These are phyloP conservation scores for Aspergillus neotritici DNA, from an alignment of 2,329 filamentous ascomycete genomes.

Conservation along the genomic window DNA sequence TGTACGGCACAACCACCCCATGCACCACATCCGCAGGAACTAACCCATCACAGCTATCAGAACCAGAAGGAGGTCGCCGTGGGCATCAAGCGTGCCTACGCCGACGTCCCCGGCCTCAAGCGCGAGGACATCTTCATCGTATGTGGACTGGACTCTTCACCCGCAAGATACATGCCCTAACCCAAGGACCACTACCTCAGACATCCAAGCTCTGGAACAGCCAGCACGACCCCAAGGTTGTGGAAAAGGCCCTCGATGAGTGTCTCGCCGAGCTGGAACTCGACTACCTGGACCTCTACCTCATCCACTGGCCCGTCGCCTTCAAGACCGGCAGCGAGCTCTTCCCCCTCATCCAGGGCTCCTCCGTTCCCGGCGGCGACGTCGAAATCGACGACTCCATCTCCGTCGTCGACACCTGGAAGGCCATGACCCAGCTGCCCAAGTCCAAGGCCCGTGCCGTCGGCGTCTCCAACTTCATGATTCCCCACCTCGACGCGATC, in stretches of 20 bases:
- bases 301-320: slow-evolving; percentile 45
- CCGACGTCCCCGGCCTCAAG: slow-evolving; percentile 37
- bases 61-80: slow-evolving; percentile 35
- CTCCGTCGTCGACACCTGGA: slow-evolving; percentile 41
- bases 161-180: slow-evolving; percentile 3
- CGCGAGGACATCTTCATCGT: slow-evolving; percentile 39
- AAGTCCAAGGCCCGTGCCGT: slow-evolving; percentile 39
- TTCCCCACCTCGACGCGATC: slow-evolving; percentile 48
- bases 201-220: slow-evolving; percentile 60
- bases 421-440: slow-evolving; percentile 41
- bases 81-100: slow-evolving; percentile 31
- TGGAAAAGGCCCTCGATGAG: slow-evolving; percentile 47
- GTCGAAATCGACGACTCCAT: slow-evolving; percentile 42
- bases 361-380: slow-evolving; percentile 34
- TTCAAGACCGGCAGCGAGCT: slow-evolving; percentile 37
- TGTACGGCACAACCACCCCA: slow-evolving; percentile 20
- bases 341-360: slow-evolving; percentile 42
- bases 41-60: slow-evolving; percentile 24
- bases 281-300: slow-evolving; percentile 49
- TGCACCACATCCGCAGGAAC: background rate
- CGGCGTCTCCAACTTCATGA: slow-evolving; percentile 40
- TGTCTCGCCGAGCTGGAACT: slow-evolving; percentile 49
- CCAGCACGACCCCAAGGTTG: slow-evolving; percentile 46
- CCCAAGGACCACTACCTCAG: slow-evolving; percentile 11
- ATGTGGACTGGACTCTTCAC: slow-evolving; percentile 5